Percentiles rank a stretch among this genome's conserved stretches.
These are phyloP conservation scores for Aspergillus amoenus DNA, from an alignment of 2,329 filamentous ascomycete species.

Conservation along the genomic window DNA sequence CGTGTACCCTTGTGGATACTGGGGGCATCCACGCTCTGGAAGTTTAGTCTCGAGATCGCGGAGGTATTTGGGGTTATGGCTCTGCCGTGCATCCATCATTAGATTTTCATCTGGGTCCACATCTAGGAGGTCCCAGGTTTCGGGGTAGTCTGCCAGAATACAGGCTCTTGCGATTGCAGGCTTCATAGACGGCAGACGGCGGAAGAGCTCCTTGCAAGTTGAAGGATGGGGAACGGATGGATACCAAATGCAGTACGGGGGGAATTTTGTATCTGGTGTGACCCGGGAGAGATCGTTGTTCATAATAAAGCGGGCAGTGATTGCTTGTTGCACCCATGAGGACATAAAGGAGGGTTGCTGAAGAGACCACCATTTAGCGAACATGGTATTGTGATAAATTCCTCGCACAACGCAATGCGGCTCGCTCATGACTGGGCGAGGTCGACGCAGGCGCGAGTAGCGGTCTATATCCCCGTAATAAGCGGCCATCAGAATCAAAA, in stretches of 20 bases:
- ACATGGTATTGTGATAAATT: not conserved
- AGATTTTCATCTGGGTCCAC: not conserved
- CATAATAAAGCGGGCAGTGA: not conserved
- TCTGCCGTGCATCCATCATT: not conserved
- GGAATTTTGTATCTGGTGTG: rapidly evolving
- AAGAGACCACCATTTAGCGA: not conserved
- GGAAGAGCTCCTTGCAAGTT: not conserved
- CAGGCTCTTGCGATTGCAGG: not conserved
- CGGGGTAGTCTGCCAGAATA: not conserved
- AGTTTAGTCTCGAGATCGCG: not conserved
- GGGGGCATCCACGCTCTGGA: no score
- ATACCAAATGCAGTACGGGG: not conserved
- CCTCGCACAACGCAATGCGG: not conserved
- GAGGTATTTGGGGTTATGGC: not conserved
- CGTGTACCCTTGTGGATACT: no score
- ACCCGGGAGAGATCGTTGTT: not conserved
- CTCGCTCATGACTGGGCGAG: rapidly evolving
- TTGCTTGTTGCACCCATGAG: not conserved
- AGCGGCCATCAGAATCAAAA: not conserved
- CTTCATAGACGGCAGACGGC: not conserved
- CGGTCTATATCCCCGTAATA: not conserved
- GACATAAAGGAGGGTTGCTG: not conserved
- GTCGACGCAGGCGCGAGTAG: not conserved
- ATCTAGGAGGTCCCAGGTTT: not conserved
- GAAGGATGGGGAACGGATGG: not conserved